Evolutionary conservation across 805 yeast species (phyloP).

Genomic region (Sugiyamaella marilandica): DNA sequence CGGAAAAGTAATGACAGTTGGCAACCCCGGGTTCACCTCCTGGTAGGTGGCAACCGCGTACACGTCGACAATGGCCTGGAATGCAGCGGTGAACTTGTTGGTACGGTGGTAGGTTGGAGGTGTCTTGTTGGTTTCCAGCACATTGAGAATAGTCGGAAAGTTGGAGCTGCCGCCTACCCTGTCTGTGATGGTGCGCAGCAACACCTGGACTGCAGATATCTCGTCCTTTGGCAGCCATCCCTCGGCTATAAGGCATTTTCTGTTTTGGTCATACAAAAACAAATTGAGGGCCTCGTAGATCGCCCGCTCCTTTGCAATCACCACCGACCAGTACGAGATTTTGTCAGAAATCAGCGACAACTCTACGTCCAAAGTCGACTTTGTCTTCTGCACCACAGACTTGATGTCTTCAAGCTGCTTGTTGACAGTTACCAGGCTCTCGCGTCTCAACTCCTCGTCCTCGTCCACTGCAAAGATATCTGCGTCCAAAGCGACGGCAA

Average conservation of each 20-base stretch:
- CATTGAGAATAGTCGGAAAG: conserved; percentile 44
- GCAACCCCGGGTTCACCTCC: conserved; percentile 93
- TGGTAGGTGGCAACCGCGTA: conserved; percentile 91
- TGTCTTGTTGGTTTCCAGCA: conserved; percentile 68
- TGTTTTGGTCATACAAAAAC: conserved; percentile 74
- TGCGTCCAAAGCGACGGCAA: conserved; percentile 89
- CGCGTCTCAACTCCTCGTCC: conserved; percentile 36
- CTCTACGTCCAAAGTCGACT: conserved; percentile 69
- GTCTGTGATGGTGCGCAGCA: conserved; percentile 62
- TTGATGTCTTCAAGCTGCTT: conserved; percentile 49
- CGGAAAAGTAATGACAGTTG: conserved; percentile 93
- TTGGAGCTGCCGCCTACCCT: conserved; percentile 35
- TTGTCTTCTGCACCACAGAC: conserved; percentile 59
- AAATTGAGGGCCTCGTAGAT: conserved; percentile 73
- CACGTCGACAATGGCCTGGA: conserved; percentile 91
- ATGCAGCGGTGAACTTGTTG: conserved; percentile 91
- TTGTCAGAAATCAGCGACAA: conserved; percentile 72
- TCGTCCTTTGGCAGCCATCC: conserved; percentile 94
- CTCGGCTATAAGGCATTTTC: conserved; percentile 86
- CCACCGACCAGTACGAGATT: conserved; percentile 67
- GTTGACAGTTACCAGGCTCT: conserved; percentile 39
- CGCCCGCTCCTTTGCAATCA: conserved; percentile 72
- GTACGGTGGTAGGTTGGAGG: conserved; percentile 95
- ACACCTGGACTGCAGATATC: conserved; percentile 55
- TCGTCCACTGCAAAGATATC: conserved; percentile 60